phyloP scores from a whole-genome alignment of 495 filamentous ascomycete species.

The Aspergillus olivimuriae region DNA sequence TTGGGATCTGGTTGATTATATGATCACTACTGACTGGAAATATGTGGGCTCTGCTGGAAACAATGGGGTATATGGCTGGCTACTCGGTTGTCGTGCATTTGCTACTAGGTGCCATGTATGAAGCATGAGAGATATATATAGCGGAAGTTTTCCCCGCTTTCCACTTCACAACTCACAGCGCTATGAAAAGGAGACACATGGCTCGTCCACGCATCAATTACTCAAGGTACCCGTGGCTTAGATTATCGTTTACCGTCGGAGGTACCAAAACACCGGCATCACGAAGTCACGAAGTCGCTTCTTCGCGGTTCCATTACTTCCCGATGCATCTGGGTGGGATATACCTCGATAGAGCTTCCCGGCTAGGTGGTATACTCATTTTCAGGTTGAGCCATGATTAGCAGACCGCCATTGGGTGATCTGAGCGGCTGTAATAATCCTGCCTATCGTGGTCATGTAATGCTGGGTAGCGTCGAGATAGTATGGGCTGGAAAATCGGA shows the following conservation, averaged over 20 bases:
- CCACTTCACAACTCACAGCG: too few species aligned
- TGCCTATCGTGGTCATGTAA: constrained; percentile 34
- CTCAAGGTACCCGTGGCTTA: too few species aligned
- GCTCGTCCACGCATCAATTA: too few species aligned
- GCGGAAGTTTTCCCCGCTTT: too few species aligned
- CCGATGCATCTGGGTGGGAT: constrained; percentile 35
- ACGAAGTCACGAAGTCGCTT: constrained; percentile 53
- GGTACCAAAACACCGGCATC: constrained; percentile 61
- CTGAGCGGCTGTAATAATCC: constrained; percentile 57
- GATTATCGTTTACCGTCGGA: constrained; percentile 62
- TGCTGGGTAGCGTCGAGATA: constrained; percentile 56
- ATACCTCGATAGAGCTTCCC: constrained; percentile 24
- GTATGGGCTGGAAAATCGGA: constrained; percentile 48
- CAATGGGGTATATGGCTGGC: too few species aligned
- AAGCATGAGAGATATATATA: too few species aligned
- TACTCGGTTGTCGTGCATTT: too few species aligned
- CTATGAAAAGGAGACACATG: too few species aligned
- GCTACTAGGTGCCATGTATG: too few species aligned
- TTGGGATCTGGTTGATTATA: too few species aligned
- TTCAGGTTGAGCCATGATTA: constrained; percentile 67
- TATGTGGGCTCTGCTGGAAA: too few species aligned
- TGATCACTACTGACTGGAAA: too few species aligned
- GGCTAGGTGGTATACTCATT: constrained; percentile 51
- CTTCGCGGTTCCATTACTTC: constrained; percentile 59
- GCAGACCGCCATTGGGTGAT: constrained; percentile 66